phyloP scores from a whole-genome alignment of 2,329 filamentous ascomycete genomes.

The Colletotrichum sp. region DNA sequence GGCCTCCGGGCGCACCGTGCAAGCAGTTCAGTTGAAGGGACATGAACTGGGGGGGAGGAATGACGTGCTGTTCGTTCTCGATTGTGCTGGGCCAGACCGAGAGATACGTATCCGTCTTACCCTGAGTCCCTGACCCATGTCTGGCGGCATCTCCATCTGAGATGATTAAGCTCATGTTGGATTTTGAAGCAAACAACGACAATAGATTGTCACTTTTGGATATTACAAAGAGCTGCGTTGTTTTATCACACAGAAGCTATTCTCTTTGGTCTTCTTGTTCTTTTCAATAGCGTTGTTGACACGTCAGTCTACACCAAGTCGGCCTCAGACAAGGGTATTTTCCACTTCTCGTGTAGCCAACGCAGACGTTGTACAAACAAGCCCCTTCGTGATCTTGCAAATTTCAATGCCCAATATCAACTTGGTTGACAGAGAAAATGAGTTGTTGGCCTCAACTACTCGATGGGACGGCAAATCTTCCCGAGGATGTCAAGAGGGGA shows the following conservation, averaged over 20 bases:
- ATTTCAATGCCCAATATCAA: not conserved
- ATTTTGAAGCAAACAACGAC: not conserved
- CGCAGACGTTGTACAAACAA: not conserved
- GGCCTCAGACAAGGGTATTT: not conserved
- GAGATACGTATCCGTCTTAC: not conserved
- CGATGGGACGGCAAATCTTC: not conserved
- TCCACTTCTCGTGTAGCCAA: not conserved
- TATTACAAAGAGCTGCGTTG: not conserved
- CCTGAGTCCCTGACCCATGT: not conserved
- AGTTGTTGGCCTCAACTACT: not conserved
- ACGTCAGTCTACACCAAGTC: not conserved
- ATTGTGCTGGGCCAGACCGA: not conserved
- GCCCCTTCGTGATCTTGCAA: not conserved
- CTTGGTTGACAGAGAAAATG: not conserved
- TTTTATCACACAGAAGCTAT: fast-evolving
- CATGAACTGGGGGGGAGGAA: not conserved
- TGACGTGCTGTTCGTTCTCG: slow-evolving; percentile 6
- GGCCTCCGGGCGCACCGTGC: not conserved
- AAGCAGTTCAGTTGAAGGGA: not conserved
- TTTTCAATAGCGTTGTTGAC: not conserved
- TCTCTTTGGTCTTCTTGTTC: not conserved
- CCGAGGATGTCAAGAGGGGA: not conserved
- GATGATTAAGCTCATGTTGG: not conserved
- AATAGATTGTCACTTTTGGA: not conserved
- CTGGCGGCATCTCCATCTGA: not conserved